These are phyloP conservation scores for Thamnidium elegans DNA, from an alignment of 192 early-diverging fungal genomes.

Conservation along the genomic window DNA sequence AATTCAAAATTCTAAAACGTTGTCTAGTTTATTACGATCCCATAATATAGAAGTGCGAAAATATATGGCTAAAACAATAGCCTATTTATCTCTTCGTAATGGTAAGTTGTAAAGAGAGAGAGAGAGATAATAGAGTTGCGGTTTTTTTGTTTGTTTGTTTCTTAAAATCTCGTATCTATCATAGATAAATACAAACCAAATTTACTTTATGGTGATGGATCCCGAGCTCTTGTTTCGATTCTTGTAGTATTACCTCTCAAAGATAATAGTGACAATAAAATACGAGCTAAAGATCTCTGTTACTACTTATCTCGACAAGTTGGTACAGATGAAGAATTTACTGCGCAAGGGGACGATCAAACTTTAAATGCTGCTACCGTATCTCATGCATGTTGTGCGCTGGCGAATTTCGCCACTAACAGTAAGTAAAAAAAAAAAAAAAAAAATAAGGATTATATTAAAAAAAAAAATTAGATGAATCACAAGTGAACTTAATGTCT, in stretches of 20 bases:
- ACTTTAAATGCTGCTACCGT: constrained; percentile 34
- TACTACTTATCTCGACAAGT: not conserved
- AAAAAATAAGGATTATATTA: not conserved
- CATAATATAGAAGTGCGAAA: constrained; percentile 46
- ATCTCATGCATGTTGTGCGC: constrained; percentile 54
- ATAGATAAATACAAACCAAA: constrained; percentile 39
- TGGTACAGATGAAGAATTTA: not conserved
- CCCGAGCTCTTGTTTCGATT: constrained; percentile 22
- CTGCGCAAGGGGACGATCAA: not conserved
- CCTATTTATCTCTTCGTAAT: constrained; percentile 54
- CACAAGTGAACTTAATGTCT: constrained; percentile 47
- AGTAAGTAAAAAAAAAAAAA: constrained; percentile 28
- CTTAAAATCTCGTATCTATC: not conserved
- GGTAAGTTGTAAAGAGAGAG: constrained; percentile 42
- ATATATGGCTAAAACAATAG: constrained; percentile 56
- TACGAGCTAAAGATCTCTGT: not conserved
- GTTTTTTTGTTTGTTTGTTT: not conserved
- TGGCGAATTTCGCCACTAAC: constrained; percentile 60
- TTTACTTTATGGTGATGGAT: constrained; percentile 33
- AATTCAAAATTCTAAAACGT: constrained; percentile 31
- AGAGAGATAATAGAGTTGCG: not conserved
- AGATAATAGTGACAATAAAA: not conserved
- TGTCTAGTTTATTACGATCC: constrained; percentile 41
- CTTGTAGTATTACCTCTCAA: constrained; percentile 15
- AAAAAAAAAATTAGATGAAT: constrained; percentile 28